Base-by-base conservation (phyloP, 257 asterid genomes). In the Parsonsia alboflavescens region DNA sequence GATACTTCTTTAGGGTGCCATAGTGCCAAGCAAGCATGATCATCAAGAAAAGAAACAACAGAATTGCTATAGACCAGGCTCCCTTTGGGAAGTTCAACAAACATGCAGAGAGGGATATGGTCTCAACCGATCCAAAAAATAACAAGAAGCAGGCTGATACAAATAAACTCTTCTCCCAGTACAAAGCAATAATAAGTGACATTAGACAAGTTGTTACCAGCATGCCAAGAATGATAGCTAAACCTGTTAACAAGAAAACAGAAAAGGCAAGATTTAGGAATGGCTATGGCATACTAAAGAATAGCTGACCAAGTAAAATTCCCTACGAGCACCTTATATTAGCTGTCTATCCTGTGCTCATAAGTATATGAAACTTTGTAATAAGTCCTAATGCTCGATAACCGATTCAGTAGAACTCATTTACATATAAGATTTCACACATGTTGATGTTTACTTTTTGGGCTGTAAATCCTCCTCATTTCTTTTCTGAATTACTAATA, bases 11-110 rank as follows among this genome's bases (percentile, higher is more conserved):
- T 48, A 92, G 78, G 24, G 97, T 90, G 70, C 99, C 99, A 10
- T 90, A 94, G 86, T 92, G 97, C 99, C 99, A 94, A 19, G 96
- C 72, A n/a, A 80, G 73, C 99, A 94, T 94, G 52, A 82, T 79
- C 1, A 84, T 83, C 86, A 87, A 83, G 63, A 88, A 89, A 48
- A 90, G 79, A 12, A 85, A 3, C 30, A 84, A 77, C 11, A 94
- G 76, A 81, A 86, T 45, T 79, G 84, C 77, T 56, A 90, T 71
- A 76, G 88, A 83, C 99, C 99, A 94, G 3, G 95, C 93, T 15
- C 99, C 99, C 5, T 77, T 83, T 50, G 86, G 82, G 78, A 92
- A 84, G 89, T 83, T 88, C 78, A 87, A 52, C 77, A 94, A 68
- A 67, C 85, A 76, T 0, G 97, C 81, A 15, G 89, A 87, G 10